These are phyloP conservation scores for Candida ascalaphidarum DNA, from an alignment of 805 yeast species.

Conservation along the genomic window DNA sequence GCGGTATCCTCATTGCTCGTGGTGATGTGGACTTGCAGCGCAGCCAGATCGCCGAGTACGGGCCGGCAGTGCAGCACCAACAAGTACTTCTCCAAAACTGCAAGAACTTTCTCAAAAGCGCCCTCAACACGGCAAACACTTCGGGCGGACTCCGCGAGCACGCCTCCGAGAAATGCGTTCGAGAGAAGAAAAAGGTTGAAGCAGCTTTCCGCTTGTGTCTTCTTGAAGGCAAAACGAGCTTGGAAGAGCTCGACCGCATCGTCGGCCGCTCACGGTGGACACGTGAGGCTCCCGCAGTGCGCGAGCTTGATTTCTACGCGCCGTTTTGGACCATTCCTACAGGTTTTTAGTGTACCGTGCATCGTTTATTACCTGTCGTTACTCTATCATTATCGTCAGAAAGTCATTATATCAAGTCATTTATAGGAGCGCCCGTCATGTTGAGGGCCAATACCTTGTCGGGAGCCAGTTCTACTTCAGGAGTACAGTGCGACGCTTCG, in stretches of 20 bases:
- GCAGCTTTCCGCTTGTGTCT: conserved; percentile 38
- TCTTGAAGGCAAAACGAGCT: conserved; percentile 28
- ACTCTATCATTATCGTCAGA: not conserved
- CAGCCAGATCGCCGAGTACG: conserved; percentile 20
- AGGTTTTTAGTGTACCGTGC: not conserved
- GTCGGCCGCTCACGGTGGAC: conserved; percentile 23
- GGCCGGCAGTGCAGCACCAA: conserved; percentile 20
- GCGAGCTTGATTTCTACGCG: conserved; percentile 19
- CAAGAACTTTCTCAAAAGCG: conserved; percentile 36
- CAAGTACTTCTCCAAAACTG: conserved; percentile 28
- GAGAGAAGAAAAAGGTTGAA: conserved; percentile 36
- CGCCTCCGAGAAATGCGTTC: conserved; percentile 29
- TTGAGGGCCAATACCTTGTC: conserved; percentile 11
- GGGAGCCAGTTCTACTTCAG: conserved; percentile 14
- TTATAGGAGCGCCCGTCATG: conserved; percentile 22
- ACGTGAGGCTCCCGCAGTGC: conserved; percentile 14
- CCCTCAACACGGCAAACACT: conserved; percentile 34
- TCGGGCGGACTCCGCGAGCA: conserved; percentile 47
- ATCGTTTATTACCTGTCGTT: not conserved
- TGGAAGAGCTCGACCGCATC: conserved; percentile 20
- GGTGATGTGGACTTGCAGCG: conserved; percentile 47
- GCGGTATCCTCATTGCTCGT: conserved; percentile 39
- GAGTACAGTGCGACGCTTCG: conserved; percentile 17
- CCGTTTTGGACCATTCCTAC: conserved; percentile 8
- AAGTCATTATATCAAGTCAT: not conserved